Conservation (phyloP, 345 rosid genomes). For the Acer saccharum region DNA sequence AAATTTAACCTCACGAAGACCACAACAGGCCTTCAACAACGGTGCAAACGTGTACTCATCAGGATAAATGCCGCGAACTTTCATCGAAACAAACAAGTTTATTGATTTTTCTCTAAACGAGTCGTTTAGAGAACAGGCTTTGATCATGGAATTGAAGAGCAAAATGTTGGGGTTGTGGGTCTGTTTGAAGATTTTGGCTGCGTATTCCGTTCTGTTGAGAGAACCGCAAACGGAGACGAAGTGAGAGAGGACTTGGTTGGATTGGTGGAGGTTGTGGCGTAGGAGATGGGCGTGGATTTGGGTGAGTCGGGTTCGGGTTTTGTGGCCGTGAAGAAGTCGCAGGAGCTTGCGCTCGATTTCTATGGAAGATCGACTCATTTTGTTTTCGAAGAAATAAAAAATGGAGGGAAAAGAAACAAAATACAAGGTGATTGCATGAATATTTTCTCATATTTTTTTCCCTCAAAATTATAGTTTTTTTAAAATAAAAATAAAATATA, state of each 20-base stretch:
- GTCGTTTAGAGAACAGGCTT: slow-evolving; percentile 54
- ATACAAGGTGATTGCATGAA: not conserved
- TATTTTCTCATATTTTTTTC: too few species aligned
- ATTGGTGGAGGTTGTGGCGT: slow-evolving; percentile 56
- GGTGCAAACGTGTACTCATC: slow-evolving; percentile 80
- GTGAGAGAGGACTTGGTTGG: slow-evolving; percentile 63
- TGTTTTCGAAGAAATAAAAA: not conserved
- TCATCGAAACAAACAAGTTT: slow-evolving; percentile 49
- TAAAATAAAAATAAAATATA: too few species aligned
- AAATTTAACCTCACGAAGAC: slow-evolving; percentile 31
- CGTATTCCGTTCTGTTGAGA: slow-evolving; percentile 47
- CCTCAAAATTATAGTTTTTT: too few species aligned
- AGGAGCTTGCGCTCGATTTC: slow-evolving; percentile 53
- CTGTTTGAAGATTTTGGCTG: slow-evolving; percentile 43
- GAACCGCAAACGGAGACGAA: slow-evolving; percentile 74
- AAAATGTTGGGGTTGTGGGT: slow-evolving; percentile 48
- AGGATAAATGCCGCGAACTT: slow-evolving; percentile 52
- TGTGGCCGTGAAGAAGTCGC: slow-evolving; percentile 61
- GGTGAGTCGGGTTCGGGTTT: slow-evolving; percentile 52
- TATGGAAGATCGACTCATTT: slow-evolving; percentile 34
- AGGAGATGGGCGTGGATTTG: slow-evolving; percentile 72
- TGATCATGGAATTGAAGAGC: slow-evolving; percentile 68
- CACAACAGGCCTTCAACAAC: slow-evolving; percentile 60
- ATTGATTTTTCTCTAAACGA: slow-evolving; percentile 50
- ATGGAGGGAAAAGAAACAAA: slow-evolving; percentile 3